Conservation (phyloP, 139 green algal species). For the Mesotaenium endlicherianum region DNA sequence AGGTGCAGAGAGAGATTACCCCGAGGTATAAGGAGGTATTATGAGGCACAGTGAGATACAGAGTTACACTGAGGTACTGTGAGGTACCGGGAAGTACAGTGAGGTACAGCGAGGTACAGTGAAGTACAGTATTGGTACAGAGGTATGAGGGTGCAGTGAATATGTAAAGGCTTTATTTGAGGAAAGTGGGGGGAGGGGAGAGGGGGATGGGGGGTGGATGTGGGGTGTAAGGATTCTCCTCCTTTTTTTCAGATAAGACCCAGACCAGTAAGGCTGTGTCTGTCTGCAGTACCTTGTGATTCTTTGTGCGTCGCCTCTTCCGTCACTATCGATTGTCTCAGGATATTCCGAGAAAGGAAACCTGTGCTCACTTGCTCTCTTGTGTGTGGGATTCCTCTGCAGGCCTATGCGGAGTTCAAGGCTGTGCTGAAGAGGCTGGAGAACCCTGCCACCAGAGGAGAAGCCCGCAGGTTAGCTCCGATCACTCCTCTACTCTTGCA, state of each 20-base stretch:
- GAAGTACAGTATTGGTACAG: too few relatives aligned
- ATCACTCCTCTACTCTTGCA: too few relatives aligned
- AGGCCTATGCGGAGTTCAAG: slow-evolving; percentile 46
- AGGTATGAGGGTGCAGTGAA: too few relatives aligned
- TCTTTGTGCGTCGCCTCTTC: not conserved
- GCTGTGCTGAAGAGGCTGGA: slow-evolving; percentile 11
- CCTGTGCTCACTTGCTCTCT: not conserved
- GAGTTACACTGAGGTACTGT: too few relatives aligned
- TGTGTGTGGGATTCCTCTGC: not conserved
- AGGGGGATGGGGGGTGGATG: not conserved
- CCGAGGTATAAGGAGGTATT: too few relatives aligned
- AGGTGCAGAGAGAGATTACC: too few relatives aligned
- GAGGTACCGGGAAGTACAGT: too few relatives aligned
- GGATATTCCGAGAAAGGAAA: not conserved
- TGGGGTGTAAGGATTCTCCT: not conserved
- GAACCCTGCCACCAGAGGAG: slow-evolving; percentile 4
- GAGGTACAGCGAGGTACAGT: too few relatives aligned
- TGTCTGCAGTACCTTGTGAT: not conserved
- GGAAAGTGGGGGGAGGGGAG: too few relatives aligned
- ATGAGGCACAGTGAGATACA: too few relatives aligned
- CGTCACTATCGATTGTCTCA: not conserved
- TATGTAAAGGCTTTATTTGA: too few relatives aligned
- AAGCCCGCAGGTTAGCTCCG: not conserved
- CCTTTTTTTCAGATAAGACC: not conserved
- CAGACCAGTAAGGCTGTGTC: not conserved